Evolutionary conservation across 176 grass and related monocot genomes (phyloP).

Genomic region (Saccharum officinarum): DNA sequence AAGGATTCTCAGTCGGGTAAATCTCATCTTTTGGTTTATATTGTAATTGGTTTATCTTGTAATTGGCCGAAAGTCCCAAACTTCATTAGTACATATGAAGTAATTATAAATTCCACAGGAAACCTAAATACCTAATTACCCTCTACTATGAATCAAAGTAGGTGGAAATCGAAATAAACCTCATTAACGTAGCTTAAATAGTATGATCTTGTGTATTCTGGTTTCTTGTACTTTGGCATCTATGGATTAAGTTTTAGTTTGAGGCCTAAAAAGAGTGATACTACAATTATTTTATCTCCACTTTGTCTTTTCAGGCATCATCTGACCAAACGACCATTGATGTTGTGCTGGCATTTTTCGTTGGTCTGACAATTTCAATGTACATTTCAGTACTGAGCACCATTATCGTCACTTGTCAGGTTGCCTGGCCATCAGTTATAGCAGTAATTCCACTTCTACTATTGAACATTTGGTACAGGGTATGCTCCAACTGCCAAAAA

Average conservation of each 20-base stretch:
- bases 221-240: background rate
- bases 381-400: slow-evolving; percentile 85
- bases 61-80: background rate
- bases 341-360: slow-evolving; percentile 75
- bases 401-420: slow-evolving; percentile 76
- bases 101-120: background rate
- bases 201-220: background rate
- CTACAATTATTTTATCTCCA: background rate
- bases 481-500: slow-evolving; percentile 37
- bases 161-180: background rate
- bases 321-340: slow-evolving; percentile 94
- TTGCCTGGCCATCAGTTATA: slow-evolving; percentile 89
- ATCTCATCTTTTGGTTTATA: background rate
- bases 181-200: background rate
- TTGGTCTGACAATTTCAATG: slow-evolving; percentile 79
- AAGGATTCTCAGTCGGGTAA: slow-evolving; percentile 97
- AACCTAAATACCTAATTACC: background rate
- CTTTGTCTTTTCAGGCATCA: slow-evolving; percentile 75
- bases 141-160: background rate
- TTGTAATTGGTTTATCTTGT: slow-evolving; percentile 7
- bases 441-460: slow-evolving; percentile 72
- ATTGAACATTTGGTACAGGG: slow-evolving; percentile 96
- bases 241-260: background rate
- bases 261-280: background rate
- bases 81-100: background rate